phyloP scores from a whole-genome alignment of 176 grass and related monocot species.

The Oryza longistaminata region DNA sequence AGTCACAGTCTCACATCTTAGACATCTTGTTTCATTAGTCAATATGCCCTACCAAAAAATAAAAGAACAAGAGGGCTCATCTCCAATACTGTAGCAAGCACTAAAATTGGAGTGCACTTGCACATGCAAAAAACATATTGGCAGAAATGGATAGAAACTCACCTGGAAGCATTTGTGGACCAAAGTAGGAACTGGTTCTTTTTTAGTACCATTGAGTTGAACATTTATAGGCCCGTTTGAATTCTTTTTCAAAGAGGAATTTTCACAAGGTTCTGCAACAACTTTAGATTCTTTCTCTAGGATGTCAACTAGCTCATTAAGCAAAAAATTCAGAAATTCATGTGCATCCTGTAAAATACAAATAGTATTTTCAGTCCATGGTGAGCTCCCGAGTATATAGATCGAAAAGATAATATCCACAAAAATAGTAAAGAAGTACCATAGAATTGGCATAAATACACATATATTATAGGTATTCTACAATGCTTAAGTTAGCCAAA shows the following conservation, averaged over 20 bases:
- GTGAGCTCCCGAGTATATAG: not conserved
- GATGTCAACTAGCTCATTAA: constrained; percentile 98
- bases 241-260: constrained; percentile 47
- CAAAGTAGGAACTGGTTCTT: constrained; percentile 76
- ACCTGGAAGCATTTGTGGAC: constrained; percentile 98
- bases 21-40: constrained; percentile 95
- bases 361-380: constrained; percentile 9
- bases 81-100: constrained; percentile 12
- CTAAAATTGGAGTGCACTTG: not conserved
- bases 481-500: not conserved
- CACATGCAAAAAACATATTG: not conserved
- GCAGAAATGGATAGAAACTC: constrained; percentile 27
- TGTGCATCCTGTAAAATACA: constrained; percentile 86
- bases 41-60: constrained; percentile 76
- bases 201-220: constrained; percentile 61
- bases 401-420: not conserved
- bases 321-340: constrained; percentile 96
- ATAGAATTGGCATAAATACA: not conserved
- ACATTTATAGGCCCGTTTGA: constrained; percentile 56
- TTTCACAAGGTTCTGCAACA: constrained; percentile 51
- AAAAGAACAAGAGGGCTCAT: constrained; percentile 17
- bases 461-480: not conserved
- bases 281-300: constrained; percentile 84
- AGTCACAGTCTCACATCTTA: constrained; percentile 97
- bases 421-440: not conserved